Evolutionary conservation across 176 grass and related monocot genomes (phyloP), one percentile per base, ranked within the genome.

Genomic region (Triticum urartu): DNA sequence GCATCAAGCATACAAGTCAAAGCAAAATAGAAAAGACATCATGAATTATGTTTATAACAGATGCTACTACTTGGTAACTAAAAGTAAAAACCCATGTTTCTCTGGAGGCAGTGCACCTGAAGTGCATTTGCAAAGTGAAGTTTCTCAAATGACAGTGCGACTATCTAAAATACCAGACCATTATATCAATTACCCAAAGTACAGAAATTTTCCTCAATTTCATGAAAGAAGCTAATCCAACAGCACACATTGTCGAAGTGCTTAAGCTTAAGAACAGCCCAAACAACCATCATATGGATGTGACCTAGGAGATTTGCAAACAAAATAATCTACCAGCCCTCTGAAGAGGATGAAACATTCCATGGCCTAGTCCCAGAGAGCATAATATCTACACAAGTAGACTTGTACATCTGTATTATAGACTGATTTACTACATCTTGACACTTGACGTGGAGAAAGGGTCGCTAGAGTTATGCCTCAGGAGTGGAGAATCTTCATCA

Each of bases 121-220:
- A 67, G 30, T 85, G 70, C 60, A 77, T 52, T 61, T 80, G 35
- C 43, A 75, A 74, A 64, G 18, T 69, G 26, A 59, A 75, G 25
- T 81, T 81, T 36, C 45, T 30, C 25, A 75, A 85, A 73, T 15
- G 18, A 4, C 67, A 69, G 62, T 62, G 62, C 26, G 47, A 18
- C 13, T 81, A 81, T 68, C 17, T 67, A 80, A 69, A 59, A 69
- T 59, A 75, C 40, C 10, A 73, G 72, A 24, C 2, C 64, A 64
- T 9, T 17, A 54, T n/a, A 75, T 64, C 17, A 75, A 15, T n/a
- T 52, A 74, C 7, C 13, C 9, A 87, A 48, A 58, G 32, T 3
- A 30, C 17, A 78, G 17, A 67, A 22, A 30, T 40, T 69, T 56
- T 14, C 28, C 1, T 14, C 20, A 52, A 18, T 82, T 38, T 20